phyloP scores from a whole-genome alignment of 2,329 filamentous ascomycete species.

The Nemania abortiva region DNA sequence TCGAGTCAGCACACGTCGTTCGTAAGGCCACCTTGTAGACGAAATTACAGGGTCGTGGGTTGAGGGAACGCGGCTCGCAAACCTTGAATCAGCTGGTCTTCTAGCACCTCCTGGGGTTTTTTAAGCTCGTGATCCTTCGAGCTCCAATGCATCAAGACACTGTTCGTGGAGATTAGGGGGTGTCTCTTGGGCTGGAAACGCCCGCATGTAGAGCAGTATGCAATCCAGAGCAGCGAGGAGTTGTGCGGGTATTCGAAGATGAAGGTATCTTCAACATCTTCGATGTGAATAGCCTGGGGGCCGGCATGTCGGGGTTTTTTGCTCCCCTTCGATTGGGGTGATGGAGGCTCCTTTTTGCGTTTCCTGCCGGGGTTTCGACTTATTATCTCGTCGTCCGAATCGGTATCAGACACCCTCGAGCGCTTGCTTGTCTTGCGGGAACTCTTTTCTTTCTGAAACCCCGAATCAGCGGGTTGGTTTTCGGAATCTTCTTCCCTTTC shows the following conservation, averaged over 20 bases:
- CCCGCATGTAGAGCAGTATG: background rate
- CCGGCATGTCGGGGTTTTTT: background rate
- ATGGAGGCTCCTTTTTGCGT: background rate
- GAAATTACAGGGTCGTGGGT: background rate
- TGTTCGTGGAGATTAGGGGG: background rate
- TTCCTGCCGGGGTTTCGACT: background rate
- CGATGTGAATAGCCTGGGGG: background rate
- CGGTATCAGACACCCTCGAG: background rate
- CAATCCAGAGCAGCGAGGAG: conserved; percentile 6
- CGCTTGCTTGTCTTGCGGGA: background rate
- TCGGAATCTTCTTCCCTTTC: background rate
- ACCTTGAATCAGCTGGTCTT: conserved; percentile 6
- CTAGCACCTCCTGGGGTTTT: background rate
- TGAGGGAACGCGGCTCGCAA: background rate
- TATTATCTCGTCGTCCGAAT: background rate
- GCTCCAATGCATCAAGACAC: background rate
- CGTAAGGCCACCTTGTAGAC: background rate
- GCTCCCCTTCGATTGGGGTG: background rate
- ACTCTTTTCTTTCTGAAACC: background rate
- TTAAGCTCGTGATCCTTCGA: background rate
- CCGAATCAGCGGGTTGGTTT: background rate
- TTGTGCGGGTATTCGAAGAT: conserved; percentile 21
- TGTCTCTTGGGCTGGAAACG: background rate
- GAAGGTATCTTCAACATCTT: conserved; percentile 1
- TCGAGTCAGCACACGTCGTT: background rate